Evolutionary conservation across 306 rosid genomes (phyloP).

Genomic region (Medicago ruthenica): DNA sequence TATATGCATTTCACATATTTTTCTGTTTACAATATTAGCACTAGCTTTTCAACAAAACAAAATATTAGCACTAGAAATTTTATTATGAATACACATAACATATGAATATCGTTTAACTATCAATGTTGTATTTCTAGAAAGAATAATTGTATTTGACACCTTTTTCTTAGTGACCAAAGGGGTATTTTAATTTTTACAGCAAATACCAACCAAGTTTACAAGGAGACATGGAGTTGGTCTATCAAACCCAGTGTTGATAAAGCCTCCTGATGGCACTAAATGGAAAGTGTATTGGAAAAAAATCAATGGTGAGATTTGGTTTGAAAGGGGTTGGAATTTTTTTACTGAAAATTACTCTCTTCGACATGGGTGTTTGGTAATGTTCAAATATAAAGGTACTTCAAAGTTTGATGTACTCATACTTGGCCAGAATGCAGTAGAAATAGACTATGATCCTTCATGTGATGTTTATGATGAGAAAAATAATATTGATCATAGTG

Average conservation of each 20-base stretch:
- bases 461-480: too few species aligned
- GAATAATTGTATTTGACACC: too few species aligned
- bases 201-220: slow-evolving; percentile 27
- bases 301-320: slow-evolving; percentile 19
- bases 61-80: too few species aligned
- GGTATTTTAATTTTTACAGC: slow-evolving; percentile 29
- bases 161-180: background rate
- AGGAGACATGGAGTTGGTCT: slow-evolving; percentile 14
- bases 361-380: background rate
- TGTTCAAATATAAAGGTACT: slow-evolving; percentile 1
- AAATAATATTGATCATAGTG: background rate
- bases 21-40: background rate
- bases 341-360: slow-evolving; percentile 27
- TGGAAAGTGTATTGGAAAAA: slow-evolving; percentile 42
- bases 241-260: slow-evolving; percentile 34
- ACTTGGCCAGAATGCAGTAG: background rate
- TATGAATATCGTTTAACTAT: background rate
- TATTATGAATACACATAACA: too few species aligned
- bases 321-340: slow-evolving; percentile 16
- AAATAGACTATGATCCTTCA: background rate
- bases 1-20: too few species aligned
- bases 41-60: too few species aligned
- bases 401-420: background rate
- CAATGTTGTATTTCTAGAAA: background rate
- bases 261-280: slow-evolving; percentile 3